Evolutionary conservation across 495 filamentous ascomycete species (phyloP), one percentile per base, ranked within the genome.

Genomic region (Penicillium pancosmium): DNA sequence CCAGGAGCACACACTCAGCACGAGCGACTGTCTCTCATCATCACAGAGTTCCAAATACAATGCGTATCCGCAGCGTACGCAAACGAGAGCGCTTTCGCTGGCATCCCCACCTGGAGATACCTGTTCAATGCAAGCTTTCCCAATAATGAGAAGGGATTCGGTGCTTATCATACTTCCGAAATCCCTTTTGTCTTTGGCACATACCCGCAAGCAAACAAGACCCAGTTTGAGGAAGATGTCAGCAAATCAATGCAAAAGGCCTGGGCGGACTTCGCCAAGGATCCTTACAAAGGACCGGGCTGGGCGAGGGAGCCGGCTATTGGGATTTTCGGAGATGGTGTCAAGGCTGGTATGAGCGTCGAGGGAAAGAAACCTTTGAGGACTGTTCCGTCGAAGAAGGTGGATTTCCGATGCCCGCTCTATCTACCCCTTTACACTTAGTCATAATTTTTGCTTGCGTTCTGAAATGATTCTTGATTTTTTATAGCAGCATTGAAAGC

Each of bases 41-140:
- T 36, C 19, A 73, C 68, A 3, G 68, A 71, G 11, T n/a, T 59
- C n/a, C 34, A 34, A 4, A 69, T 73, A 40, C 66, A 69, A 40
- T 68, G 70, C 50, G 60, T 61, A 5, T 52, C 52, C 23, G 58
- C 64, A 15, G 4, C 55, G 0, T 50, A 67, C 27, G 71, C 69
- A 2, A 62, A 72, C 34, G 50, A 36, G 2, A 63, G 62, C 10
- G 52, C 49, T 25, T 40, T 51, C 18, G 51, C 53, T 5, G 67
- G 61, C 18, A 51, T 67, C 19, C 65, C 64, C 0, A 55, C 63
- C 3, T 75, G 63, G 64, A 56, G 67, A 21, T 73, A 72, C 60
- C 65, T 57, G 40, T 75, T 66, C 60, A 75, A 75, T 53, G 65
- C 67, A 12, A 64, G 63, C 23, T 75, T 75, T 48, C 68, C 71